These are phyloP conservation scores for Tulasnella sp. DNA, from an alignment of 768 basidiomycete species.

Conservation along the genomic window DNA sequence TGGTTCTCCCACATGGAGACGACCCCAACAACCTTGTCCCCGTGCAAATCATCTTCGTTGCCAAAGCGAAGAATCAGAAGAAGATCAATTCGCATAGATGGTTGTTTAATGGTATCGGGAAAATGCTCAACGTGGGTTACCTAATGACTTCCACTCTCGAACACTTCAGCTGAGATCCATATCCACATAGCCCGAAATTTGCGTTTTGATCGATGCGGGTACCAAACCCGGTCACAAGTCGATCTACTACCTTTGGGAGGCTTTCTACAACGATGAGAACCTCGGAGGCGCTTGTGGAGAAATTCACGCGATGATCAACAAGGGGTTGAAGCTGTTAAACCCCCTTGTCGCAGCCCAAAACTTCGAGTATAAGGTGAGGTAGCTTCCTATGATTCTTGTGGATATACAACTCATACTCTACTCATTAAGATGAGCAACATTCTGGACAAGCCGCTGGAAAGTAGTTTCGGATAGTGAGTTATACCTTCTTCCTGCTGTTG, in stretches of 20 bases:
- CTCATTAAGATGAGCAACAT: slow-evolving; percentile 80
- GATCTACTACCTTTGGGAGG: slow-evolving; percentile 92
- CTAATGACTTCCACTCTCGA: background rate
- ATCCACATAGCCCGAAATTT: slow-evolving; percentile 65
- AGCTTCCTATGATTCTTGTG: background rate
- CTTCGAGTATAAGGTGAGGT: slow-evolving; percentile 66
- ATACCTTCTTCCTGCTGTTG: slow-evolving; percentile 6
- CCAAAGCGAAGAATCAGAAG: slow-evolving; percentile 92
- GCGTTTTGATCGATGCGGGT: slow-evolving; percentile 88
- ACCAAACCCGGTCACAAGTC: slow-evolving; percentile 96
- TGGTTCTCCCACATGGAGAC: slow-evolving; percentile 80
- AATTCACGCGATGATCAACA: slow-evolving; percentile 94
- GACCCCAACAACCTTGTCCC: slow-evolving; percentile 90
- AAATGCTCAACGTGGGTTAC: slow-evolving; percentile 53
- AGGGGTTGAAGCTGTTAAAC: slow-evolving; percentile 83
- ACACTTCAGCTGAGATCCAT: background rate
- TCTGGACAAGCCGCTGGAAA: slow-evolving; percentile 89
- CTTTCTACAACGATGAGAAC: slow-evolving; percentile 69
- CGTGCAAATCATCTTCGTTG: slow-evolving; percentile 80
- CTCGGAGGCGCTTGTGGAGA: slow-evolving; percentile 88
- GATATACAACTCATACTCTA: background rate
- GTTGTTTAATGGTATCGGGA: slow-evolving; percentile 91
- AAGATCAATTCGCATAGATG: slow-evolving; percentile 94
- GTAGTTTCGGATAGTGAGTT: slow-evolving; percentile 72
- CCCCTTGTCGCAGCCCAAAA: slow-evolving; percentile 87